These are phyloP conservation scores for Phytophthora rubi DNA, from an alignment of 352 stramenopile species.

Conservation along the genomic window DNA sequence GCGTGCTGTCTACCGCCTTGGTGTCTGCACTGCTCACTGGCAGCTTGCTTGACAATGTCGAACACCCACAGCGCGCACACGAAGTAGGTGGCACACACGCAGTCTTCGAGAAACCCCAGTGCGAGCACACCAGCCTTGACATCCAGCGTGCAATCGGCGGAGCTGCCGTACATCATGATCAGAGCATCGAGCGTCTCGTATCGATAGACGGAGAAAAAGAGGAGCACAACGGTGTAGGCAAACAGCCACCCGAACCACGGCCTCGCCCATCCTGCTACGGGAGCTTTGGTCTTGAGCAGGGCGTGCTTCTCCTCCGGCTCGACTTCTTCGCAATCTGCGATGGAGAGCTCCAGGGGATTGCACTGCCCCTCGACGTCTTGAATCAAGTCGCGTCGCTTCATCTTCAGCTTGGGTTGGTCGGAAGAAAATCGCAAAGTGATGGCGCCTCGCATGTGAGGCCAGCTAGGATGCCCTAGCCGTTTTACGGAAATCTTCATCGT, in stretches of 20 bases:
- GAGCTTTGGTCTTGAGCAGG: background rate
- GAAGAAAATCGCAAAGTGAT: background rate
- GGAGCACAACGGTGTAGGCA: background rate
- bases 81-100: slow-evolving; percentile 1
- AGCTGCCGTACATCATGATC: background rate
- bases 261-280: background rate
- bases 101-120: background rate
- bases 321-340: slow-evolving; percentile 1
- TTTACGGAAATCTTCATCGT: background rate
- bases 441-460: too few relatives aligned
- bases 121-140: background rate
- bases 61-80: slow-evolving; percentile 1
- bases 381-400: background rate
- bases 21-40: background rate
- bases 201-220: slow-evolving; percentile 1
- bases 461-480: background rate
- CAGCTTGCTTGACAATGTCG: background rate
- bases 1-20: background rate
- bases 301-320: background rate
- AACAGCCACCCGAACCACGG: slow-evolving; percentile 2
- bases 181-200: background rate
- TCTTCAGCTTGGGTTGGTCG: background rate
- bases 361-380: background rate
- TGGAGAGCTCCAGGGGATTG: background rate
- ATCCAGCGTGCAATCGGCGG: background rate